phyloP scores from a whole-genome alignment of 2,329 filamentous ascomycete species.

The Ceratocystis papillata region DNA sequence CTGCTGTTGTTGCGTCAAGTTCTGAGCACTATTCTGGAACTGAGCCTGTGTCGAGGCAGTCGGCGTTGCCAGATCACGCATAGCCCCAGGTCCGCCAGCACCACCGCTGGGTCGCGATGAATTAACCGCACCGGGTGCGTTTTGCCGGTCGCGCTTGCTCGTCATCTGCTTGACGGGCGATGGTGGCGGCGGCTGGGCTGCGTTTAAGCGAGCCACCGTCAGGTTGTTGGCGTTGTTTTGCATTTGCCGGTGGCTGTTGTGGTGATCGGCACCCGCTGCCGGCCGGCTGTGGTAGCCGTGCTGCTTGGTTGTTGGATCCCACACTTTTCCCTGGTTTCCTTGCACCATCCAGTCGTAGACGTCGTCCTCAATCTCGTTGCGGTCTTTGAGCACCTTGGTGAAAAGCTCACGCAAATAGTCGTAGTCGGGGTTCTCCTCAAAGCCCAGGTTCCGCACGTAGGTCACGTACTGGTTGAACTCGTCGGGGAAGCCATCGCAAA shows the following conservation, averaged over 20 bases:
- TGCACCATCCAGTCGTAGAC: conserved; percentile 99
- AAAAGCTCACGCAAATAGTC: conserved; percentile 95
- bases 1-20: conserved; percentile 54
- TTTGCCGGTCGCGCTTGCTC: conserved; percentile 66
- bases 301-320: conserved; percentile 65
- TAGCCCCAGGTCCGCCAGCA: conserved; percentile 48
- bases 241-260: conserved; percentile 71
- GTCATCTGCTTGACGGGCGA: conserved; percentile 72
- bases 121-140: conserved; percentile 60
- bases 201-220: conserved; percentile 83
- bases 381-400: conserved; percentile 88
- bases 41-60: conserved; percentile 89
- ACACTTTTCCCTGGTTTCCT: conserved; percentile 67
- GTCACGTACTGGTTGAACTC: conserved; percentile 97
- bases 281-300: conserved; percentile 34
- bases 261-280: conserved; percentile 38
- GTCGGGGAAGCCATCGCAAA: conserved; percentile 91
- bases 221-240: conserved; percentile 55
- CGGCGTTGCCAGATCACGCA: conserved; percentile 68
- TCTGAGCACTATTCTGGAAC: conserved; percentile 90
- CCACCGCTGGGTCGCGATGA: conserved; percentile 46
- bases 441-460: conserved; percentile 94
- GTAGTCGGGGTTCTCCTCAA: conserved; percentile 97
- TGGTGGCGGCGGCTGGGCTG: conserved; percentile 78
- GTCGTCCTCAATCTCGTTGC: conserved; percentile 88